These are phyloP conservation scores for Quillaja saponaria DNA, from an alignment of 306 rosid species.

Conservation along the genomic window DNA sequence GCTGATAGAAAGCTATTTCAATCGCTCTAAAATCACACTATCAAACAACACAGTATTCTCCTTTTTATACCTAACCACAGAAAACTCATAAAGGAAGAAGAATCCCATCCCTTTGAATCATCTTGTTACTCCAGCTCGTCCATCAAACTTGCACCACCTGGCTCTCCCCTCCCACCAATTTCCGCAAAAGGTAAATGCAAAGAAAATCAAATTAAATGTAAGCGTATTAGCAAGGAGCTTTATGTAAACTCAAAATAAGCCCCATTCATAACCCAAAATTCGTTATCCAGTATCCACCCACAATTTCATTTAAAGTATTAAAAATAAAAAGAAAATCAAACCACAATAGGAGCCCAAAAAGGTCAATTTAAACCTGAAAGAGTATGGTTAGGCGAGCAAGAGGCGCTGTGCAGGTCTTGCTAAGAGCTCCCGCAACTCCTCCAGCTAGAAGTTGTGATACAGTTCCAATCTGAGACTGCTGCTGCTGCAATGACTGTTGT, in stretches of 20 bases:
- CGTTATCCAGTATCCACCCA: no score
- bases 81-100: no score
- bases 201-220: no score
- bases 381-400: conserved; percentile 95
- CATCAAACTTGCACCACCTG: background rate
- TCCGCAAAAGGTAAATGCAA: background rate
- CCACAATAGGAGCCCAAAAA: background rate
- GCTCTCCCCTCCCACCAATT: background rate
- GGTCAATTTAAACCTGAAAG: conserved; percentile 63
- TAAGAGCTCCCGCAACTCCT: conserved; percentile 91
- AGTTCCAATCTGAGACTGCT: conserved; percentile 71
- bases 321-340: background rate
- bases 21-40: no score
- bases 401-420: conserved; percentile 98
- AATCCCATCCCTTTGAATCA: no score
- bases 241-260: background rate
- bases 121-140: background rate
- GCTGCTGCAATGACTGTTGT: conserved; percentile 46
- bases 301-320: no score
- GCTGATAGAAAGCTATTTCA: no score
- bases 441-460: conserved; percentile 89
- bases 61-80: no score
- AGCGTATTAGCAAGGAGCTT: no score
- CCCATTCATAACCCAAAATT: background rate
- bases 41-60: no score